Evolutionary conservation across 2,329 filamentous ascomycete species (phyloP).

Genomic region (Fusarium coffeatum): DNA sequence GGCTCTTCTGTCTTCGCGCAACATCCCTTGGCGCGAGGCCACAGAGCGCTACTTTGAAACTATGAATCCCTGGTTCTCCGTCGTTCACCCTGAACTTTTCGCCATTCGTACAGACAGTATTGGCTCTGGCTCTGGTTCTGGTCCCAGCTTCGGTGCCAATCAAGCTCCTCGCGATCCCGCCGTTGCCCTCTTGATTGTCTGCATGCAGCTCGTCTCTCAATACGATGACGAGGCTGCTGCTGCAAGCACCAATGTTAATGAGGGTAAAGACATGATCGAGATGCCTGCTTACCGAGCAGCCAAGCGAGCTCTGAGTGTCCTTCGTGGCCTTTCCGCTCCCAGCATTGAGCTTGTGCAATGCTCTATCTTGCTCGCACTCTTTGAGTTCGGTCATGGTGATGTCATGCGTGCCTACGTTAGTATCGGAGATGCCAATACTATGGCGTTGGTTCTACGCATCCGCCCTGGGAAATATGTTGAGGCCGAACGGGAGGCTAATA

Average conservation of each 20-base stretch:
- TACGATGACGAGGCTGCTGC: slow-evolving; percentile 53
- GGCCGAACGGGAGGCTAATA: slow-evolving; percentile 45
- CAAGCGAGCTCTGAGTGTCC: slow-evolving; percentile 53
- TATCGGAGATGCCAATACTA: slow-evolving; percentile 55
- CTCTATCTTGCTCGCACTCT: slow-evolving; percentile 56
- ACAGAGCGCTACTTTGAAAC: slow-evolving; percentile 55
- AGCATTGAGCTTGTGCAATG: slow-evolving; percentile 57
- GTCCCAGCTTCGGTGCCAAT: slow-evolving; percentile 27
- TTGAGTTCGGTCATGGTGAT: slow-evolving; percentile 59
- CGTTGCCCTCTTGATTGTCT: slow-evolving; percentile 55
- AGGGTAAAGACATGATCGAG: slow-evolving; percentile 55
- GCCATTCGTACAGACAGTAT: slow-evolving; percentile 44
- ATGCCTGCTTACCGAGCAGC: slow-evolving; percentile 54
- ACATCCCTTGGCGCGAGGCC: slow-evolving; percentile 53
- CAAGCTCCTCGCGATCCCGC: slow-evolving; percentile 43
- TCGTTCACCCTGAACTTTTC: slow-evolving; percentile 56
- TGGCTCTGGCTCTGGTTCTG: slow-evolving; percentile 11
- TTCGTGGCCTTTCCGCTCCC: slow-evolving; percentile 52
- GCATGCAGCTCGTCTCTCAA: slow-evolving; percentile 57
- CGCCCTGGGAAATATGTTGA: slow-evolving; percentile 53
- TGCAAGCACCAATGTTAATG: slow-evolving; percentile 41
- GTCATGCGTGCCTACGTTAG: slow-evolving; percentile 56
- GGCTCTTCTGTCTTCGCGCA: slow-evolving; percentile 51
- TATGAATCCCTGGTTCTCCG: slow-evolving; percentile 57
- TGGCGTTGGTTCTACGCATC: slow-evolving; percentile 52